Conservation (phyloP, 2,329 filamentous ascomycete genomes). For the Apiospora rasikravindrae region DNA sequence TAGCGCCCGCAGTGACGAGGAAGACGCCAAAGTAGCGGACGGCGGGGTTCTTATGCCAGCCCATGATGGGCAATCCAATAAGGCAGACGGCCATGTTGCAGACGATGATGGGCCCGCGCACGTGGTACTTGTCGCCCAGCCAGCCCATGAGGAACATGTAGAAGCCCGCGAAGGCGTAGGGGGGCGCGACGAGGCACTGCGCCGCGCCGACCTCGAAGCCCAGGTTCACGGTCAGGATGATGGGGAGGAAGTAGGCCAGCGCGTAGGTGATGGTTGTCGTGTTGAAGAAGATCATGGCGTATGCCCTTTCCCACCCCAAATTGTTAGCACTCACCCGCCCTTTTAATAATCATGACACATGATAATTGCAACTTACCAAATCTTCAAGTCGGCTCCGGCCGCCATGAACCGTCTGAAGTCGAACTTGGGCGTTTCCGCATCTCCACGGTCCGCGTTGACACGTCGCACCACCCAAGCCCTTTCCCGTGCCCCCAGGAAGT, state of each 20-base stretch:
- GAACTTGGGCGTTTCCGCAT: constrained; percentile 54
- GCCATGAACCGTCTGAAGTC: constrained; percentile 42
- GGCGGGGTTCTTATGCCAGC: constrained; percentile 61
- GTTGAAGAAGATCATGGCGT: constrained; percentile 65
- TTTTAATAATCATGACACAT: background rate
- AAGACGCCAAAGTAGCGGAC: constrained; percentile 78
- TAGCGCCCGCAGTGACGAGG: constrained; percentile 75
- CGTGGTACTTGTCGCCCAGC: constrained; percentile 68
- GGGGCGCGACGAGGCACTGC: constrained; percentile 75
- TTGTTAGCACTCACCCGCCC: constrained; percentile 48
- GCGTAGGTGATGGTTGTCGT: constrained; percentile 76
- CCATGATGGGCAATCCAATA: constrained; percentile 75
- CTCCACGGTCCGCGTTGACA: constrained; percentile 52
- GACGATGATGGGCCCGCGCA: constrained; percentile 70
- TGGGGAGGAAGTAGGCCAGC: constrained; percentile 78
- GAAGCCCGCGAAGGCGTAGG: constrained; percentile 69
- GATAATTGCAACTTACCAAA: constrained; percentile 18
- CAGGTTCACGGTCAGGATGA: constrained; percentile 70
- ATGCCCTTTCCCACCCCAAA: constrained; percentile 52
- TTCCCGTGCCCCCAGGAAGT: constrained; percentile 49
- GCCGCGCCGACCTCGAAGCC: constrained; percentile 67
- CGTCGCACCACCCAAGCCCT: constrained; percentile 42
- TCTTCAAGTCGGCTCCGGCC: constrained; percentile 34
- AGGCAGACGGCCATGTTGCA: constrained; percentile 70
- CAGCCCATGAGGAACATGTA: constrained; percentile 66